Conservation (phyloP, 2,329 filamentous ascomycete genomes). For the Pseudocercospora cruenta region DNA sequence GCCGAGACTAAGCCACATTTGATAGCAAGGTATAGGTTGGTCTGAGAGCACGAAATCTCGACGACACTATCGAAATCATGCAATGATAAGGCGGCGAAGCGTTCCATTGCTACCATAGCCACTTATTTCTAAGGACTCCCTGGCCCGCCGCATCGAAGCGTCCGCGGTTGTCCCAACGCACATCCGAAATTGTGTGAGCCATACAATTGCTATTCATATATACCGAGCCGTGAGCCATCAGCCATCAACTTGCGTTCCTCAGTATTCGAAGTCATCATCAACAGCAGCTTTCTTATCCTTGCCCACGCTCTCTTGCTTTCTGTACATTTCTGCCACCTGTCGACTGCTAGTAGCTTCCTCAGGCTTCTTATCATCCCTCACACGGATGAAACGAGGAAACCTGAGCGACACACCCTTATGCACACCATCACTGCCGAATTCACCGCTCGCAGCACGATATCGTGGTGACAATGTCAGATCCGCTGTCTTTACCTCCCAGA, state of each 20-base stretch:
- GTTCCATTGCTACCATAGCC: no score
- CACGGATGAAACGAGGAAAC: slow-evolving; percentile 90
- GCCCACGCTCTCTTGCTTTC: slow-evolving; percentile 85
- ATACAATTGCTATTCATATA: not conserved
- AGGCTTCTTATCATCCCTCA: slow-evolving; percentile 92
- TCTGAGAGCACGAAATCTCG: not conserved
- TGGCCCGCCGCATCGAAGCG: no score
- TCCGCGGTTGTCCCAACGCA: no score
- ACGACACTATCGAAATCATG: not conserved
- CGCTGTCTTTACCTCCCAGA: slow-evolving; percentile 98
- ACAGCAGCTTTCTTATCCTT: slow-evolving; percentile 85
- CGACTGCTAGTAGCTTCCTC: slow-evolving; percentile 83
- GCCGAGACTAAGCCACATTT: not conserved
- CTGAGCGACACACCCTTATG: slow-evolving; percentile 81
- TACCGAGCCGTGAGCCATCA: not conserved
- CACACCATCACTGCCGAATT: slow-evolving; percentile 65
- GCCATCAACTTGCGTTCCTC: slow-evolving; percentile 14
- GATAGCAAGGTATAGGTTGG: not conserved
- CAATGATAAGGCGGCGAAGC: no score
- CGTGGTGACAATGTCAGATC: slow-evolving; percentile 90
- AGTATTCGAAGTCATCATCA: slow-evolving; percentile 99
- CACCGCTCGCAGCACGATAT: slow-evolving; percentile 87
- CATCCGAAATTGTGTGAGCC: no score
- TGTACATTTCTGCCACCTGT: slow-evolving; percentile 96
- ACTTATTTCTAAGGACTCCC: no score